Conservation (phyloP, 129 eudicot species). For the Tanacetum coccineum region DNA sequence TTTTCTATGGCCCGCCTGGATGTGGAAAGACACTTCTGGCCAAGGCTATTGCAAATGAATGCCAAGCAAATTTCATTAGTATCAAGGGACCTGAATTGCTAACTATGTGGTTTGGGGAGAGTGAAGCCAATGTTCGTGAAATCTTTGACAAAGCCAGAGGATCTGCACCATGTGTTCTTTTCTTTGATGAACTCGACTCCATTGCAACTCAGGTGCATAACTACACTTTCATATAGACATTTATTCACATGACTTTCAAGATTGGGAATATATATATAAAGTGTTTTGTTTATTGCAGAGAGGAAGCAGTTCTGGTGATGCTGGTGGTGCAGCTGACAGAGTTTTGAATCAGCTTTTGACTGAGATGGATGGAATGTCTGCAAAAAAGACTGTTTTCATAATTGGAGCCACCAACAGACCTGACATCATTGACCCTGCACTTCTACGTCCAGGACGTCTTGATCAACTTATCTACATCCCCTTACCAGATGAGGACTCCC, state of each 20-base stretch:
- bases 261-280: neutral
- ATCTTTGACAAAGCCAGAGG: conserved; percentile 12
- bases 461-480: conserved; percentile 40
- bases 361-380: conserved; percentile 44
- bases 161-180: conserved; percentile 13
- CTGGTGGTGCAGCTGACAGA: conserved; percentile 62
- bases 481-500: conserved; percentile 29
- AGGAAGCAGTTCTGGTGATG: conserved; percentile 55
- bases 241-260: too few species aligned
- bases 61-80: conserved; percentile 11
- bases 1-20: conserved; percentile 13
- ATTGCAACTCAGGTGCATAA: conserved; percentile 11
- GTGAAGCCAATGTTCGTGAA: conserved; percentile 14
- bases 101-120: conserved; percentile 14
- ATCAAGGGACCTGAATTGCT: conserved; percentile 13
- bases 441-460: conserved; percentile 63
- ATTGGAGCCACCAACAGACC: conserved; percentile 46
- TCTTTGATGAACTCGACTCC: conserved; percentile 10
- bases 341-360: conserved; percentile 59
- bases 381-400: conserved; percentile 61
- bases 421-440: conserved; percentile 52
- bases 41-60: conserved; percentile 13
- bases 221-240: too few species aligned
- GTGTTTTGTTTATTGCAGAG: conserved; percentile 28
- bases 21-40: conserved; percentile 16